Percentiles rank a stretch among this genome's conserved stretches.
phyloP scores from a whole-genome alignment of 139 green algal species.

The Desmodesmus armatus region DNA sequence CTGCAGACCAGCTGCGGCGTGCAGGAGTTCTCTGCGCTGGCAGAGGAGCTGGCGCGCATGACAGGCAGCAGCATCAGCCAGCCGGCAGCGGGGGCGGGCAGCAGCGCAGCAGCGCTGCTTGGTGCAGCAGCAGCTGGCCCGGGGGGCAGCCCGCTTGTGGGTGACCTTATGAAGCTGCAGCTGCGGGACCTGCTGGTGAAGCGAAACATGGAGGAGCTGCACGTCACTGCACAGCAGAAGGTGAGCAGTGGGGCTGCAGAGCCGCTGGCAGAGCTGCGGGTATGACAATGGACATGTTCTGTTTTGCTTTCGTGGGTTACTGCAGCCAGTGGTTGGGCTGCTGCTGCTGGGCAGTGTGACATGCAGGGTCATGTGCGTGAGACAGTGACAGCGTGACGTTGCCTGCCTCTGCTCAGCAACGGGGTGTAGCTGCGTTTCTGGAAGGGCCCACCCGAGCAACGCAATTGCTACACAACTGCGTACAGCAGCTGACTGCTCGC shows the following conservation, averaged over 20 bases:
- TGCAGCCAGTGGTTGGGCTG: too few species aligned
- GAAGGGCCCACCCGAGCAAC: too few species aligned
- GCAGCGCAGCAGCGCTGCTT: background rate
- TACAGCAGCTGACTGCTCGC: too few species aligned
- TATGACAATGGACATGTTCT: too few species aligned
- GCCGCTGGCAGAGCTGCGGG: too few species aligned
- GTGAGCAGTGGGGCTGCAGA: too few species aligned
- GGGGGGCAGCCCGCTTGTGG: constrained; percentile 12
- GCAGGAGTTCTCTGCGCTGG: constrained; percentile 53
- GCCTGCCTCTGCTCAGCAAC: background rate
- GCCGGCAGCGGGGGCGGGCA: background rate
- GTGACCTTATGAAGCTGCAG: constrained; percentile 62
- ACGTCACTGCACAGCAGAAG: constrained; percentile 50
- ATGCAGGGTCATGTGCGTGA: too few species aligned
- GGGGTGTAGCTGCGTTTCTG: too few species aligned
- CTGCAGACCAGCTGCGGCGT: constrained; percentile 51
- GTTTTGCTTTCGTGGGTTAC: too few species aligned
- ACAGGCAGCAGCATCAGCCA: background rate
- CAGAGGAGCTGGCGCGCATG: constrained; percentile 60
- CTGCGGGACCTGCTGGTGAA: constrained; percentile 65
- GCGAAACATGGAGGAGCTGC: constrained; percentile 67
- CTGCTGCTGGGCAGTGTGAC: too few species aligned
- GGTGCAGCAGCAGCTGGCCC: constrained; percentile 11
- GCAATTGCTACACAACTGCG: too few species aligned
- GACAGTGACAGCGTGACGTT: background rate